These are phyloP conservation scores for Apiosordaria backusii DNA, from an alignment of 495 filamentous ascomycete species.

Conservation along the genomic window DNA sequence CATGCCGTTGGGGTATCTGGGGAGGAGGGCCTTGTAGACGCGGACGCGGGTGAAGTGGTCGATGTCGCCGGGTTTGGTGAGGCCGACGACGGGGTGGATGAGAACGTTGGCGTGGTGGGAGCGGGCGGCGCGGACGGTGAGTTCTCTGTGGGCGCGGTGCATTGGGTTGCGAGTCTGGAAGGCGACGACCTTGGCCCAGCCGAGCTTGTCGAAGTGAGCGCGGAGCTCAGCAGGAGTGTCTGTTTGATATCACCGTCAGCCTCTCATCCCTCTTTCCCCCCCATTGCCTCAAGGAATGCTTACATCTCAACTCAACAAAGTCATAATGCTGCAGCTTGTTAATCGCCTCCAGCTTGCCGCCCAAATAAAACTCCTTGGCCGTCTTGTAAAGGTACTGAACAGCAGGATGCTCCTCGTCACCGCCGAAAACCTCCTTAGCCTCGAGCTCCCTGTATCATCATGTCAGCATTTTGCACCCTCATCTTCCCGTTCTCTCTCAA, in stretches of 20 bases:
- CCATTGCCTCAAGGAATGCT: constrained; percentile 1
- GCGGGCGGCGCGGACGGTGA: constrained; percentile 94
- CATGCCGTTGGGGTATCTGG: constrained; percentile 98
- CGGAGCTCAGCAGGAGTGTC: constrained; percentile 94
- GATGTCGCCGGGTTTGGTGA: constrained; percentile 98
- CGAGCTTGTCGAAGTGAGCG: constrained; percentile 97
- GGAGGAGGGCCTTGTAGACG: constrained; percentile 94
- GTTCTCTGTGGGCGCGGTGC: constrained; percentile 95
- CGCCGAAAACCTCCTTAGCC: constrained; percentile 91
- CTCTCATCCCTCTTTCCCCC: neutral
- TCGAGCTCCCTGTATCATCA: constrained; percentile 65
- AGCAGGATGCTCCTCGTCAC: constrained; percentile 89
- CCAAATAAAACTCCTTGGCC: constrained; percentile 83
- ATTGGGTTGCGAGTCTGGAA: constrained; percentile 99
- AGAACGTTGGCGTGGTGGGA: constrained; percentile 95
- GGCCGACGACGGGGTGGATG: constrained; percentile 96
- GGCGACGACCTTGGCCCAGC: constrained; percentile 93
- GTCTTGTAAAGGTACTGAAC: constrained; percentile 81
- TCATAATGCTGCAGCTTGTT: constrained; percentile 96
- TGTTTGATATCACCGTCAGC: constrained; percentile 34
- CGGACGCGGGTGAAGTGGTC: constrained; percentile 99
- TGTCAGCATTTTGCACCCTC: constrained; percentile 13
- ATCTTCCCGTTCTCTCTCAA: constrained; percentile 10
- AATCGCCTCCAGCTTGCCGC: constrained; percentile 92
- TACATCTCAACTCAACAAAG: constrained; percentile 93